Conservation (phyloP, 1,139 yeast species). For the Pichia sp. region DNA sequence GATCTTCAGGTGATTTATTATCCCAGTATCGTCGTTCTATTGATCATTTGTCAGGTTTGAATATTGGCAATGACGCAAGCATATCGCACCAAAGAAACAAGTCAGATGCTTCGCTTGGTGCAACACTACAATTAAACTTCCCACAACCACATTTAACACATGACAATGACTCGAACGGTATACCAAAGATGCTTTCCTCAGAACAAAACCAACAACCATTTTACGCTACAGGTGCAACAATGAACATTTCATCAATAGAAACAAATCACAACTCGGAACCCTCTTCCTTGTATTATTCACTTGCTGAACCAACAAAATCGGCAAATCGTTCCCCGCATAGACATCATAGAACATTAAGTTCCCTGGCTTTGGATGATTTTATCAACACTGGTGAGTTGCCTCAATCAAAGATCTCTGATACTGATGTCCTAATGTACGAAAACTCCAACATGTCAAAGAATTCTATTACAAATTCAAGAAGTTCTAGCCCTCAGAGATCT, state of each 20-base stretch:
- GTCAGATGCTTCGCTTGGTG: slow-evolving; percentile 6
- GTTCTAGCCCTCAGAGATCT: slow-evolving; percentile 7
- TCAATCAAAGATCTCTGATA: too few relatives aligned
- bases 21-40: slow-evolving; percentile 11
- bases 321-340: slow-evolving; percentile 10
- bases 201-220: background rate
- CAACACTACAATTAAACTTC: slow-evolving; percentile 4
- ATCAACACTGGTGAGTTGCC: slow-evolving; percentile 23
- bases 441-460: too few relatives aligned
- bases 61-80: too few relatives aligned
- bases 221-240: slow-evolving; percentile 1
- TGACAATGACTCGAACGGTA: too few relatives aligned
- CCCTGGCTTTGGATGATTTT: slow-evolving; percentile 21
- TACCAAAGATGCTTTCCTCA: too few relatives aligned
- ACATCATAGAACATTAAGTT: slow-evolving; percentile 19
- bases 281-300: slow-evolving; percentile 6
- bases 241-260: background rate
- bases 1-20: slow-evolving; percentile 3
- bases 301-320: slow-evolving; percentile 12
- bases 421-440: too few relatives aligned
- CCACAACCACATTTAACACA: slow-evolving; percentile 2
- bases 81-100: too few relatives aligned
- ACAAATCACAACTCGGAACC: background rate
- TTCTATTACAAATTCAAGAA: slow-evolving; percentile 2
- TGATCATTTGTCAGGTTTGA: slow-evolving; percentile 7